A percentile compares a stretch with the other conserved stretches of the same genome.
These are phyloP conservation scores for Nakazawaea laoshanensis DNA, from an alignment of 805 yeast species.

Conservation along the genomic window DNA sequence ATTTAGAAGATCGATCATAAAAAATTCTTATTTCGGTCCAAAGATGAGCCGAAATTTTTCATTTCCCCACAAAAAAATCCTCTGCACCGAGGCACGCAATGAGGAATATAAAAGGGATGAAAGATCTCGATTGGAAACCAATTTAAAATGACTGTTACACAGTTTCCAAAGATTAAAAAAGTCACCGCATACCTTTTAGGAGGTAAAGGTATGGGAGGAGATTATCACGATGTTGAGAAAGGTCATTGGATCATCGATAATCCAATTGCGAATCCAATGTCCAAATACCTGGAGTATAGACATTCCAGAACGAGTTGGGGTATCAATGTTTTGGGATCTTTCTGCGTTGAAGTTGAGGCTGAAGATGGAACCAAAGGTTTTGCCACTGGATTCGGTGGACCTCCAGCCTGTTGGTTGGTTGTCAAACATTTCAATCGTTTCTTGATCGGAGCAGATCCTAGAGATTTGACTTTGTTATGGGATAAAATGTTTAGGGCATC, in stretches of 20 bases:
- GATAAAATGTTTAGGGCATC: conserved; percentile 41
- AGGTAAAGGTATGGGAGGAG: conserved; percentile 42
- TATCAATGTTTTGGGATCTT: conserved; percentile 40
- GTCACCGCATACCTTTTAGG: conserved; percentile 32
- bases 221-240: conserved; percentile 37
- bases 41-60: too few species aligned
- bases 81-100: too few species aligned
- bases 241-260: conserved; percentile 44
- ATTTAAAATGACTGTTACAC: conserved; percentile 17
- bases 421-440: conserved; percentile 38
- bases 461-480: conserved; percentile 36
- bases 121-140: too few species aligned
- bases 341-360: conserved; percentile 39
- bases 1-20: too few species aligned
- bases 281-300: conserved; percentile 35
- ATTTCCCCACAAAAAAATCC: too few species aligned
- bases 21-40: too few species aligned
- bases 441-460: conserved; percentile 36
- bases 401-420: conserved; percentile 39
- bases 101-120: too few species aligned
- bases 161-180: conserved; percentile 34
- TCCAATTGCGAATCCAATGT: conserved; percentile 40
- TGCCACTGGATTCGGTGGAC: conserved; percentile 47
- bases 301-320: conserved; percentile 40
- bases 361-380: conserved; percentile 40